Base-by-base conservation (phyloP, 2,329 filamentous ascomycete genomes). In the Ascosphaera aggregata region DNA sequence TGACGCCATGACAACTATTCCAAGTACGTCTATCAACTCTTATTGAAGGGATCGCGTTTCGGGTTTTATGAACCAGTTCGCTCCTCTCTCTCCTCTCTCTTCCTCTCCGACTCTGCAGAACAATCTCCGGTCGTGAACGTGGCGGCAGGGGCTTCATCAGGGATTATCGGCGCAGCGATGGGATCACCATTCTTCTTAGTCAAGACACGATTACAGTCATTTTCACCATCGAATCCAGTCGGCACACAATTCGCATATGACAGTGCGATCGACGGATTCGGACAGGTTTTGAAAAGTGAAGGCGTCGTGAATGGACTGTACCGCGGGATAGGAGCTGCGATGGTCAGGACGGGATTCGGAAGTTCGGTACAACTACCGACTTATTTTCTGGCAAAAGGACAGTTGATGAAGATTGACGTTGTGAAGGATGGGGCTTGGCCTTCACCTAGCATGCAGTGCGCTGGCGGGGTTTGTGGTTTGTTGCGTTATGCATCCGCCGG, bases 1-100 rank as follows among this genome's bases (percentile, higher is more conserved):
- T n/a, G n/a, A n/a, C n/a, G n/a, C n/a, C n/a, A n/a, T 51, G 11
- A 32, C 30, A 32, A 4, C 22, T 13, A 34, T 18, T 9, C 20
- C 5, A 44, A 73, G 68, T 98, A 95, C 58, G 67, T 93, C 53
- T 98, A 98, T 63, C 89, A 98, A 62, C 73, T 95, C 51, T 72
- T 92, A 39, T 74, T 98, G 51, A 98, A 98, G 57, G 89, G 89
- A 51, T 98, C 85, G 60, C 81, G 89, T 40, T 66, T 98, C 40
- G 85, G 89, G 44, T 94, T 98, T 66, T 98, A 98, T 66, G 89
- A 98, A 55, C 89, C 89, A 3, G 72, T 95, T 60, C 81, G 89
- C 53, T 67, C 71, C 37, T 66, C 64, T 17, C 54, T 92, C 35
- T 76, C 82, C 1, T 65, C 62, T 4, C 61, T 80, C 38, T 57